These are phyloP conservation scores for Picochlorum sp. DNA, from an alignment of 139 green algal species.

Conservation along the genomic window DNA sequence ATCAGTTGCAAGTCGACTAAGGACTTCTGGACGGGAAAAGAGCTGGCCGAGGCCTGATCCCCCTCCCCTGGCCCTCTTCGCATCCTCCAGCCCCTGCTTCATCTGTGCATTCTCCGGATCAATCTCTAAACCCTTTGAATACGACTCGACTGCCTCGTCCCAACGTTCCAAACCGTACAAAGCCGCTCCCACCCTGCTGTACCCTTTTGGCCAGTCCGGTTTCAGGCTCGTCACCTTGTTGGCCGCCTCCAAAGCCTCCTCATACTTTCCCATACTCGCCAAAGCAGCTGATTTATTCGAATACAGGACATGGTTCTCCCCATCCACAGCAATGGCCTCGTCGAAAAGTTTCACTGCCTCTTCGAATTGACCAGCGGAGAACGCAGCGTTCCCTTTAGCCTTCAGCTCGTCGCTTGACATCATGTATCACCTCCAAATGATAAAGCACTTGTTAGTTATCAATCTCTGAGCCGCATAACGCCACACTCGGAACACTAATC, in stretches of 20 bases:
- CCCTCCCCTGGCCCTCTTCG: constrained; percentile 24
- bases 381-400: constrained; percentile 89
- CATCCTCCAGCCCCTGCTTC: constrained; percentile 51
- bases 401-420: constrained; percentile 33
- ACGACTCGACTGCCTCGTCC: constrained; percentile 68
- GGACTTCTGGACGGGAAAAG: constrained; percentile 55
- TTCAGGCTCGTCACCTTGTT: constrained; percentile 77
- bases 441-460: too few relatives aligned
- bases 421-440: background rate
- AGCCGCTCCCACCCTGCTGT: constrained; percentile 82
- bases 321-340: constrained; percentile 68
- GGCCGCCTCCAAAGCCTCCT: constrained; percentile 76
- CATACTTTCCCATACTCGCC: constrained; percentile 67
- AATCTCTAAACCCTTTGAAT: constrained; percentile 66
- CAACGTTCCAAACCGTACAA: constrained; percentile 57
- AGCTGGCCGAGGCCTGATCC: constrained; percentile 10
- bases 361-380: constrained; percentile 65
- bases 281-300: constrained; percentile 82
- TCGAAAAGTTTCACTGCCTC: constrained; percentile 82
- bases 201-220: constrained; percentile 89
- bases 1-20: constrained; percentile 76
- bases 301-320: constrained; percentile 90
- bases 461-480: too few relatives aligned
- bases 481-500: too few relatives aligned
- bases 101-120: constrained; percentile 69